A percentile compares a stretch with the other conserved stretches of the same genome.
Evolutionary conservation across 306 rosid species (phyloP).

Genomic region (Vigna mungo): DNA sequence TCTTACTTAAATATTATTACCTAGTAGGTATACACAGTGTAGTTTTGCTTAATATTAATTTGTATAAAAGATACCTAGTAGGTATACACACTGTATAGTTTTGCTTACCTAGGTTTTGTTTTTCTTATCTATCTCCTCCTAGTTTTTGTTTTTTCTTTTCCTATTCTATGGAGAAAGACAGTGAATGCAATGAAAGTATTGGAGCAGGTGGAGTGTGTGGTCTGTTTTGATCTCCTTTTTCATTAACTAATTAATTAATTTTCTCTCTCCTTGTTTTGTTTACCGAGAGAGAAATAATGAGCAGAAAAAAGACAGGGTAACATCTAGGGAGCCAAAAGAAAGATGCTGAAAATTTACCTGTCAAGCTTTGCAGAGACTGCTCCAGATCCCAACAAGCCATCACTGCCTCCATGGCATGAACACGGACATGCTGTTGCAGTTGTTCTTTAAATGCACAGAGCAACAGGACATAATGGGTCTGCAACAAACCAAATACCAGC

Average conservation of each 20-base stretch:
- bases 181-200: neutral
- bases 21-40: neutral
- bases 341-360: slow-evolving; percentile 55
- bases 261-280: neutral
- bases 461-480: slow-evolving; percentile 80
- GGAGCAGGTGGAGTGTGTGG: neutral
- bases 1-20: neutral
- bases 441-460: slow-evolving; percentile 87
- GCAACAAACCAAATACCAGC: slow-evolving; percentile 1
- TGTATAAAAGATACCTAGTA: no score
- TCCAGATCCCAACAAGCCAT: slow-evolving; percentile 96
- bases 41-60: no score
- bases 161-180: neutral
- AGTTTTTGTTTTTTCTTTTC: neutral
- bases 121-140: neutral
- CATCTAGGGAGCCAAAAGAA: slow-evolving; percentile 10
- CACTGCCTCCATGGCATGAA: slow-evolving; percentile 96
- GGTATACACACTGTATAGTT: no score
- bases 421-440: slow-evolving; percentile 85
- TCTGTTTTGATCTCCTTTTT: neutral
- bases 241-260: neutral
- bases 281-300: neutral
- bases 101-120: neutral
- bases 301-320: neutral
- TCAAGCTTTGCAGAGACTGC: slow-evolving; percentile 85